phyloP scores from a whole-genome alignment of 23 red algal genomes.

The Rhodosorus marinus region DNA sequence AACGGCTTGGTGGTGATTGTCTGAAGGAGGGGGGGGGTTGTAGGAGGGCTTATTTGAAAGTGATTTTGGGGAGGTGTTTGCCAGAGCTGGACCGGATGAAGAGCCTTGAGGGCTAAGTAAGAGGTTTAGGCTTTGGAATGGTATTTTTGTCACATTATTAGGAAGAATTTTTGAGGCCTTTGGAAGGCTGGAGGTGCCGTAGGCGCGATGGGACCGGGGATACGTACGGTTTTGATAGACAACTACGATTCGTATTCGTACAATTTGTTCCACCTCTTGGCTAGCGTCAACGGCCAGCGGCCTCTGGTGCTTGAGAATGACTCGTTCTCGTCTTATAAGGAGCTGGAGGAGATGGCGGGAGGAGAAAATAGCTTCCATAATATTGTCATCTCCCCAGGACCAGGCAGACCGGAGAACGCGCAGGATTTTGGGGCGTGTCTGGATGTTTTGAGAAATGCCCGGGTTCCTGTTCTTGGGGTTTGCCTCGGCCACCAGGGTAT shows the following conservation, averaged over 20 bases:
- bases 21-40: too few relatives aligned
- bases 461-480: slow-evolving; percentile 41
- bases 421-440: slow-evolving; percentile 34
- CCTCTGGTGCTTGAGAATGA: slow-evolving; percentile 41
- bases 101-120: too few relatives aligned
- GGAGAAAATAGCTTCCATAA: slow-evolving; percentile 25
- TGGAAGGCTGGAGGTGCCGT: not conserved
- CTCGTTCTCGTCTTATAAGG: slow-evolving; percentile 4
- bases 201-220: not conserved
- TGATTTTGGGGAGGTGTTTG: too few relatives aligned
- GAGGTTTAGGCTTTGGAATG: too few relatives aligned
- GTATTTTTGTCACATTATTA: too few relatives aligned
- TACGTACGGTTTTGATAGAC: slow-evolving; percentile 68
- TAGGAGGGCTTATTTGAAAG: too few relatives aligned
- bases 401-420: slow-evolving; percentile 42
- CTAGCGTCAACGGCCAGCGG: slow-evolving; percentile 6
- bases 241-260: slow-evolving; percentile 95
- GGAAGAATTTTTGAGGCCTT: too few relatives aligned
- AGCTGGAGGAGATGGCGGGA: not conserved
- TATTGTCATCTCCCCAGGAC: slow-evolving; percentile 88
- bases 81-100: too few relatives aligned
- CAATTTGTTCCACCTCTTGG: slow-evolving; percentile 75
- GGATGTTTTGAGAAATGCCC: not conserved
- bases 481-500: slow-evolving; percentile 85
- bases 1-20: too few relatives aligned